A percentile compares a stretch with the other conserved stretches of the same genome.
These are phyloP conservation scores for Saccharata proteae DNA, from an alignment of 2,329 filamentous ascomycete species.

Conservation along the genomic window DNA sequence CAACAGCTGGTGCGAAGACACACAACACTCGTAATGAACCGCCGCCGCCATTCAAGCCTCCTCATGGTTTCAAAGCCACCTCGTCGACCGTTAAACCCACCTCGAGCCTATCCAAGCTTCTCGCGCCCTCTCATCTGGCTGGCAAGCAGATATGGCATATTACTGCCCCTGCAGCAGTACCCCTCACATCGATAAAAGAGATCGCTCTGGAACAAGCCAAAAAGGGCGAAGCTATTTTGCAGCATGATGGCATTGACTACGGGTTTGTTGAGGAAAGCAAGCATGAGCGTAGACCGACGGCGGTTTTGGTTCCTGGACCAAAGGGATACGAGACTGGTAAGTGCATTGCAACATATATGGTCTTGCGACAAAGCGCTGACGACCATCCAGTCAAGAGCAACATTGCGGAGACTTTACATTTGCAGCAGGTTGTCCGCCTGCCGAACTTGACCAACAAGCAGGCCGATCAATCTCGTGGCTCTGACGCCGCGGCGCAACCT, in stretches of 20 bases:
- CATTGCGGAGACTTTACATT: slow-evolving; percentile 50
- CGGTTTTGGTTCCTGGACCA: slow-evolving; percentile 49
- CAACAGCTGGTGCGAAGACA: no score
- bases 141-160: slow-evolving; percentile 76
- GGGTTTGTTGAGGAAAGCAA: slow-evolving; percentile 41
- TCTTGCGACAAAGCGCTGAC: no score
- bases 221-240: slow-evolving; percentile 44
- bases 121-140: slow-evolving; percentile 46
- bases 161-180: slow-evolving; percentile 56
- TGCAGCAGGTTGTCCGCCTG: slow-evolving; percentile 51
- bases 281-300: slow-evolving; percentile 41
- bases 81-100: slow-evolving; percentile 32
- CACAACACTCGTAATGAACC: no score
- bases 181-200: slow-evolving; percentile 54
- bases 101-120: slow-evolving; percentile 32
- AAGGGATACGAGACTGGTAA: slow-evolving; percentile 45
- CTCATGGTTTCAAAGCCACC: slow-evolving; percentile 36
- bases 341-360: no score
- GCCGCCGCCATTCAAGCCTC: slow-evolving; percentile 24
- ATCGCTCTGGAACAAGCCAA: slow-evolving; percentile 49
- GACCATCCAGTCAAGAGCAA: slow-evolving; percentile 15
- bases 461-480: slow-evolving; percentile 28
- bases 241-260: slow-evolving; percentile 53
- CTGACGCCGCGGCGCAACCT: slow-evolving; percentile 27
- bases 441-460: slow-evolving; percentile 28